Evolutionary conservation across 768 basidiomycete species (phyloP), one percentile per base, ranked within the genome.

Genomic region (Lentinula sp.): DNA sequence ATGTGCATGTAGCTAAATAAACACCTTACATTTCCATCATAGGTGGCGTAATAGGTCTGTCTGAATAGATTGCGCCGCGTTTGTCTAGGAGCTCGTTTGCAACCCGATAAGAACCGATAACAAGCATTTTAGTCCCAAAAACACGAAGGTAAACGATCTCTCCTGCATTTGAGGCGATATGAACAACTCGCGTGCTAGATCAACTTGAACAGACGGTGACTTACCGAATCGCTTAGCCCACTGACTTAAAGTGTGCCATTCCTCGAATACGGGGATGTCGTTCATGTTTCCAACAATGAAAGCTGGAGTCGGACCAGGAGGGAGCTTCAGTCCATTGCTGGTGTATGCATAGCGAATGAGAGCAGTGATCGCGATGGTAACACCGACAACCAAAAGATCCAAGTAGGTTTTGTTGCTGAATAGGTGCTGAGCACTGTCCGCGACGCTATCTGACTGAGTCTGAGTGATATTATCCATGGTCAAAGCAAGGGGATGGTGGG

Each of bases 21-120:
- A 50, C 10, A 32, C 2, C 51, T 52, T 37, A 52, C 51, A 52
- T 52, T 16, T 52, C 51, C 51, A 52, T 52, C 51, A 52, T 52
- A 32, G 51, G 51, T 16, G 51, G 51, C 10, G 51, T 52, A 52
- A 21, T 7, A 42, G 54, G 54, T 56, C 54, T 56, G 54, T 56
- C 54, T 5, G 54, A 56, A 21, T 56, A 56, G 23, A 39, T 56
- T 39, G 39, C 39, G 5, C 37, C 54, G 35, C 54, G 54, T 8
- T 43, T 39, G 39, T 56, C 23, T 8, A 56, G 40, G 34, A 56
- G 54, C 37, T 56, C 54, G 16, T 39, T 56, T 31, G 54, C 54
- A 42, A 43, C 54, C 15, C 51, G 51, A 52, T 52, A 52, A 9
- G 51, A 52, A 8, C 51, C 51, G 23, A 52, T 32, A 15, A 52